Percentiles rank a stretch among this genome's conserved stretches.
Conservation (phyloP, 257 asterid species). For the Solanum medicagineum region DNA sequence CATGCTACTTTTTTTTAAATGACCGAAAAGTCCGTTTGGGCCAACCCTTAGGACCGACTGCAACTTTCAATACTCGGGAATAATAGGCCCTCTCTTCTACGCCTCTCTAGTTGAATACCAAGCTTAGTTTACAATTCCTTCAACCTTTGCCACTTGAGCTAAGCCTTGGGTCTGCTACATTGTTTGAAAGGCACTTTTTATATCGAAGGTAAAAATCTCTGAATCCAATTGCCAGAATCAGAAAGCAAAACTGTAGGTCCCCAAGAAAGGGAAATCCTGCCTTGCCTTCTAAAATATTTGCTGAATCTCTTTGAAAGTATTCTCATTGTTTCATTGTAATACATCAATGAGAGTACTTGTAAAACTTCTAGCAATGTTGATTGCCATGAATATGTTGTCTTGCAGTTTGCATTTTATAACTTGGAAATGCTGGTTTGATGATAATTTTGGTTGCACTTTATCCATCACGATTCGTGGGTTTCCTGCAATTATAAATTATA, state of each 20-base stretch:
- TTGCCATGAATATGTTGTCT: background rate
- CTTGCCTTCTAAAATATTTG: background rate
- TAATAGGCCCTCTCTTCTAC: background rate
- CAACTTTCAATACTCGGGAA: background rate
- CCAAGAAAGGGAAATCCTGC: background rate
- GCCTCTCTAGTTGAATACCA: background rate
- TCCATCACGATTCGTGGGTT: constrained; percentile 3
- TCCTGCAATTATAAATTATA: constrained; percentile 22
- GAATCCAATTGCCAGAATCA: background rate
- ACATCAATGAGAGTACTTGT: background rate
- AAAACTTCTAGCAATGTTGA: background rate
- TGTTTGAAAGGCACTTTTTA: background rate
- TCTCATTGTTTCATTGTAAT: background rate
- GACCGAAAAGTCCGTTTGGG: background rate
- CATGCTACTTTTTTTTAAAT: background rate
- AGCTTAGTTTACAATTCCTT: background rate
- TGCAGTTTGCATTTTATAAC: background rate
- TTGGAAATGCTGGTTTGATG: background rate
- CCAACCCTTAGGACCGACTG: background rate
- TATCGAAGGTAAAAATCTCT: background rate
- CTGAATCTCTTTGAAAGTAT: background rate
- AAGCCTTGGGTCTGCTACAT: background rate
- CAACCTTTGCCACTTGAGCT: background rate
- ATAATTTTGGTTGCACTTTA: background rate
- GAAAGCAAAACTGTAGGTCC: background rate